Percentiles rank a stretch among this genome's conserved stretches.
These are phyloP conservation scores for Backusella sp. DNA, from an alignment of 192 early-diverging fungal species.

Conservation along the genomic window DNA sequence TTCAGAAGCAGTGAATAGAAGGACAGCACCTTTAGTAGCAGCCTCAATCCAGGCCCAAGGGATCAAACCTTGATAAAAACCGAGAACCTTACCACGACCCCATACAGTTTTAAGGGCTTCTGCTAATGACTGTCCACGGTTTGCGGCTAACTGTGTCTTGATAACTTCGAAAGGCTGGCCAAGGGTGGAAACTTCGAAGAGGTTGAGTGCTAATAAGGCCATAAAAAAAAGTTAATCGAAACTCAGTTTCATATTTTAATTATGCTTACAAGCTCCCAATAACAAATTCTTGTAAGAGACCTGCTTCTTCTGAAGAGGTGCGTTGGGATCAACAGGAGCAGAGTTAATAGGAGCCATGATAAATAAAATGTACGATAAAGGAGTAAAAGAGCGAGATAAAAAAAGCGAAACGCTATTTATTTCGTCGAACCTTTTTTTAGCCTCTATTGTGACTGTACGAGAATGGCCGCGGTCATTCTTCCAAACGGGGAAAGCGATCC, in stretches of 20 bases:
- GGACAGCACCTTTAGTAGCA: slow-evolving; percentile 58
- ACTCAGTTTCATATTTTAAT: not conserved
- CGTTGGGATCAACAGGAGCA: slow-evolving; percentile 25
- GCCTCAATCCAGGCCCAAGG: slow-evolving; percentile 69
- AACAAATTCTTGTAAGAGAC: slow-evolving; percentile 84
- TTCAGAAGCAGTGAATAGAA: slow-evolving; percentile 63
- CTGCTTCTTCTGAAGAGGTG: slow-evolving; percentile 75
- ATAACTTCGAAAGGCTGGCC: slow-evolving; percentile 96
- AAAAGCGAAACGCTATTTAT: not conserved
- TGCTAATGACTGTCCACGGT: slow-evolving; percentile 79
- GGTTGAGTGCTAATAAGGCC: slow-evolving; percentile 50
- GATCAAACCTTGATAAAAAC: slow-evolving; percentile 92
- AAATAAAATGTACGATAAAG: not conserved
- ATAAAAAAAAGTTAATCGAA: not conserved
- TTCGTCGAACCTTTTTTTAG: slow-evolving; percentile 4
- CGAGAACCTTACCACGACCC: slow-evolving; percentile 80
- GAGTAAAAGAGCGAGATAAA: slow-evolving; percentile 7
- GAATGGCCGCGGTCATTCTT: slow-evolving; percentile 18
- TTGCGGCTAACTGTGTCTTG: slow-evolving; percentile 94
- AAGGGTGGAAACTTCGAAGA: slow-evolving; percentile 89
- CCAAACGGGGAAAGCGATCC: slow-evolving; percentile 26
- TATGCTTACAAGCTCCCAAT: slow-evolving; percentile 72
- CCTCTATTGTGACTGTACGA: slow-evolving; percentile 6
- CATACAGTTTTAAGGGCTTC: slow-evolving; percentile 76
- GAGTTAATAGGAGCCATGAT: slow-evolving; percentile 17